Evolutionary conservation across 2,329 filamentous ascomycete genomes (phyloP), one percentile per base, ranked within the genome.

Genomic region (Aspergillus tubingensis): DNA sequence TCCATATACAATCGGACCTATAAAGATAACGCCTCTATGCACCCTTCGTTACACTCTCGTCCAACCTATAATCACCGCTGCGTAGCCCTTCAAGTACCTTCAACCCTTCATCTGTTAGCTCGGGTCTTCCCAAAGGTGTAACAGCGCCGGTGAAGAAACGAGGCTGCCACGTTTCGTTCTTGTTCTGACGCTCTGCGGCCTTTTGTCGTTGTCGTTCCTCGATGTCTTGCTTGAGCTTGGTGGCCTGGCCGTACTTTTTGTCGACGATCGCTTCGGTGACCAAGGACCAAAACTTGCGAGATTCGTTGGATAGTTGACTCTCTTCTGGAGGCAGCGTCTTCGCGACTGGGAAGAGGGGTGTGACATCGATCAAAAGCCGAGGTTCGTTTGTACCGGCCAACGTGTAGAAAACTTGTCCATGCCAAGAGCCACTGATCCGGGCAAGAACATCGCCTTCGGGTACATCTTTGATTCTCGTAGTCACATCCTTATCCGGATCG

Each of bases 181-280:
- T 84, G 48, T 83, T 83, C 72, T 94, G 90, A 47, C 95, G 84
- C 72, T 94, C 87, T 23, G 91, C 87, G 1, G 91, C 93, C 78
- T 91, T 94, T 70, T 91, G 86, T 32, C 95, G 85, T 79, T 99
- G 95, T 47, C 84, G 83, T 76, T 99, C 95, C 76, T 99, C 95
- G 10, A 99, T 86, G 70, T 96, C 92, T 62, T 92, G 87, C 81
- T 99, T 99, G 63, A 95, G 80, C 19, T 85, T 86, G 21, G 95
- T 99, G 7, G 95, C 95, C 65, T 90, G 87, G 44, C 85, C 85
- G 76, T 88, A 99, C 73, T 96, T 91, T 77, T 93, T 96, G 62
- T 87, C 80, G 21, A 86, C 76, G 71, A 99, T 98, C 38, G 93
- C 92, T 55, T 91, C 84, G 17, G 95, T 98, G 48, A 99, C 94